Evolutionary conservation across 179 eudicot genomes (phyloP).

Genomic region (Nepenthes alata): DNA sequence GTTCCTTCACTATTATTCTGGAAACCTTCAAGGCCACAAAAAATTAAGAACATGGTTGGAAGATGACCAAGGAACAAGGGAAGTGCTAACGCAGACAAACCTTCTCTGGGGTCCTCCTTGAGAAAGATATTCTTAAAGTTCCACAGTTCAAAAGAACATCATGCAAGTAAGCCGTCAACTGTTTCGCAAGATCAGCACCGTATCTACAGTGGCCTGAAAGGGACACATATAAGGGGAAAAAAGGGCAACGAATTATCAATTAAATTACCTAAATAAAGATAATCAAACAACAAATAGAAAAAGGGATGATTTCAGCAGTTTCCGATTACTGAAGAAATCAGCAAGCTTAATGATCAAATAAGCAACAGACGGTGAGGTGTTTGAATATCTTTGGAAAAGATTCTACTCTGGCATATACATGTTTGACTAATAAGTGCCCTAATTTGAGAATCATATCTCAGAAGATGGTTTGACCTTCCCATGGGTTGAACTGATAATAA

Average conservation of each 20-base stretch:
- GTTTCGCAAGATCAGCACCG: conserved; percentile 77
- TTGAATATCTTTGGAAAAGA: no score
- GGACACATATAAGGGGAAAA: neutral
- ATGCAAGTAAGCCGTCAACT: conserved; percentile 52
- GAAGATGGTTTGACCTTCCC: no score
- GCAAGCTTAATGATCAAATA: neutral
- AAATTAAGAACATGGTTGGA: neutral
- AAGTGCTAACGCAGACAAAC: conserved; percentile 20
- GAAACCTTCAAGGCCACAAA: conserved; percentile 30
- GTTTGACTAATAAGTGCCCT: no score
- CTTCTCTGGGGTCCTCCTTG: conserved; percentile 81
- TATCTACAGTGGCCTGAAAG: conserved; percentile 62
- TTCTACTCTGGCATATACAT: no score
- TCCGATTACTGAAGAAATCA: neutral
- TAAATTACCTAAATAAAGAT: neutral
- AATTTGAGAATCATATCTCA: no score
- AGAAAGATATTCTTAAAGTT: conserved; percentile 61
- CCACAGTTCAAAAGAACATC: conserved; percentile 60
- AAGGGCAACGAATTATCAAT: neutral
- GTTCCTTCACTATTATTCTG: conserved; percentile 53
- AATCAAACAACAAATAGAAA: neutral
- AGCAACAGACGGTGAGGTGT: neutral
- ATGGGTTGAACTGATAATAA: no score
- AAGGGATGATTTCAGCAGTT: neutral
- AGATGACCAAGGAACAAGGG: conserved; percentile 1